Evolutionary conservation across 2,329 filamentous ascomycete genomes (phyloP), one percentile per base, ranked within the genome.

Genomic region (Xylaria sp.): DNA sequence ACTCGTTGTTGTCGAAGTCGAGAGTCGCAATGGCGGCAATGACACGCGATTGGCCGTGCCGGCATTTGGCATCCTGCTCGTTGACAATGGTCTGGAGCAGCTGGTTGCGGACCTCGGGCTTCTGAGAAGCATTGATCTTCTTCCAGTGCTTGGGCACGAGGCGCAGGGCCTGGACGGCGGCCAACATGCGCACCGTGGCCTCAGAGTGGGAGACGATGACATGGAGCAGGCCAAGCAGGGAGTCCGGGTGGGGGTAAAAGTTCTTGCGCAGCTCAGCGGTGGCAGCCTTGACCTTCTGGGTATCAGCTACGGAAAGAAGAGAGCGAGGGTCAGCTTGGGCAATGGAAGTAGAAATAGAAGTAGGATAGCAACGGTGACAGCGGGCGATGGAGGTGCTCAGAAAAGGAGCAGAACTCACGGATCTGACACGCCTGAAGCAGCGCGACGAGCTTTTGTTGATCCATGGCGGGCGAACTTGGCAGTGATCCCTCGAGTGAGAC

Each of bases 231-330:
- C 93, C 89, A 64, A 95, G 87, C 66, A 98, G 89, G 18, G 93
- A 93, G 76, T 94, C 89, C 45, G 95, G 91, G 74, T 93, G 89
- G 76, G 89, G 90, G 85, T 97, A 98, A 86, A 93, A 98, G 82
- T 92, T 93, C 82, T 97, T 96, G 82, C 97, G 94, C 68, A 98
- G 89, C 76, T 94, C 90, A 67, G 92, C 89, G 20, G 95, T 99
- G 71, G 94, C 93, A 73, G 92, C 89, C 87, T 97, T 97, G 81
- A 97, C 90, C 82, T 90, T 90, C 75, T 93, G 90, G 73, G 94
- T 97, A 82, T 97, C 91, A 78, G 96, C 94, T 97, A 77, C 43
- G 75, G 61, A 72, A 65, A 70, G 74, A 70, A 69, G 53, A 70
- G 30, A 60, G 39, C 28, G 64, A 63, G 52, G 43, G 80, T 83